These are phyloP conservation scores for Psidium friedrichsthalianum DNA, from an alignment of 345 rosid genomes.

Conservation along the genomic window DNA sequence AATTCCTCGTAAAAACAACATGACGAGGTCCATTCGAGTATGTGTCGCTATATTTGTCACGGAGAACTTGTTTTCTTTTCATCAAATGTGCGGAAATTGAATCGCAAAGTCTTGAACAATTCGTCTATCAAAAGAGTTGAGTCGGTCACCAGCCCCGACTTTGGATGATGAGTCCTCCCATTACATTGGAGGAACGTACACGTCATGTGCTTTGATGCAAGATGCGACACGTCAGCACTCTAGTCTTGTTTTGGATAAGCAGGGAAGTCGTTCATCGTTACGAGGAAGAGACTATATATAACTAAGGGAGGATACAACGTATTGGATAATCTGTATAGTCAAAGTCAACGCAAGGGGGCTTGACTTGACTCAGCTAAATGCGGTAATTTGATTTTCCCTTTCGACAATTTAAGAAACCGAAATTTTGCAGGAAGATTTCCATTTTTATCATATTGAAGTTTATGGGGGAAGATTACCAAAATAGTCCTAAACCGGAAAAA, in stretches of 20 bases:
- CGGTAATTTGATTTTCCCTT: rapidly evolving
- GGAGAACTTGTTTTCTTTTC: no score
- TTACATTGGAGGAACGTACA: rapidly evolving
- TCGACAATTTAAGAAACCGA: rapidly evolving
- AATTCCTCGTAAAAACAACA: no score
- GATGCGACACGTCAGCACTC: not conserved
- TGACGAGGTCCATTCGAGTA: no score
- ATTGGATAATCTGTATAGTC: no score
- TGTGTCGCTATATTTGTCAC: no score
- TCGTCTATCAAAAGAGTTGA: no score
- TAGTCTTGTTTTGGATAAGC: not conserved
- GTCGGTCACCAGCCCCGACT: not conserved
- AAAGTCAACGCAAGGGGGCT: not conserved
- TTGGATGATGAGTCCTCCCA: rapidly evolving
- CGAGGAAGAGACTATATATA: not conserved
- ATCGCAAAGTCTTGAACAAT: no score
- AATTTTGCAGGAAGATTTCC: not conserved
- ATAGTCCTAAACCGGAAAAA: no score
- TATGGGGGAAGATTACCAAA: no score
- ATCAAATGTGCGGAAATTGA: no score
- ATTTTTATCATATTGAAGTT: not conserved
- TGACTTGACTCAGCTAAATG: not conserved
- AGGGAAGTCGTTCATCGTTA: not conserved
- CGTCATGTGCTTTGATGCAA: not conserved
- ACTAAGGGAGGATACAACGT: not conserved